A percentile compares a stretch with the other conserved stretches of the same genome.
Evolutionary conservation across 208 protist species (phyloP).

Genomic region (Crithidia fasciculata): DNA sequence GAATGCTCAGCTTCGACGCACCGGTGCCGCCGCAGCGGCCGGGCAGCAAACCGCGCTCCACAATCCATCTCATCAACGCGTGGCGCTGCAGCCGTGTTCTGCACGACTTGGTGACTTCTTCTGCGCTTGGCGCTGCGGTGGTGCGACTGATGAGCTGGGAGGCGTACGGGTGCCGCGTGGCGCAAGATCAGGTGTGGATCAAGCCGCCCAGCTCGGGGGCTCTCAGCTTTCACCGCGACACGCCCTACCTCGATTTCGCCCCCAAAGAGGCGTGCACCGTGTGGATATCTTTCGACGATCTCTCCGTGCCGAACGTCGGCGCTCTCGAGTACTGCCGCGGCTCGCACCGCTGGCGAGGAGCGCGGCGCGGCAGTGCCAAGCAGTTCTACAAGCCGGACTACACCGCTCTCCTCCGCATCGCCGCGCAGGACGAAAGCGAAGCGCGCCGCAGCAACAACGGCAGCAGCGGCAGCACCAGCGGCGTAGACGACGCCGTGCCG

Average conservation of each 20-base stretch:
- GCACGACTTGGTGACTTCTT: constrained; percentile 22
- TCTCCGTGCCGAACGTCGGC: constrained; percentile 23
- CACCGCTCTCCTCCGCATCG: constrained; percentile 34
- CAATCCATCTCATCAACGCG: constrained; percentile 42
- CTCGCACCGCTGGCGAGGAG: constrained; percentile 37
- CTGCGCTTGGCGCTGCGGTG: constrained; percentile 22
- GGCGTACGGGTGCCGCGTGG: constrained; percentile 36
- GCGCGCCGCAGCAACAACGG: background rate
- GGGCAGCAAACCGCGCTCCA: constrained; percentile 14
- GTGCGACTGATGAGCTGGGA: constrained; percentile 42
- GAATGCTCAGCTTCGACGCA: background rate
- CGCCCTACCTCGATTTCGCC: constrained; percentile 46
- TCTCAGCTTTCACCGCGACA: constrained; percentile 58
- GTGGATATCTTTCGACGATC: constrained; percentile 44
- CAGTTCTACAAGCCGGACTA: constrained; percentile 56
- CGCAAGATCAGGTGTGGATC: constrained; percentile 54
- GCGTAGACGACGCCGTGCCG: background rate
- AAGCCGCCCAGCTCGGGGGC: constrained; percentile 41
- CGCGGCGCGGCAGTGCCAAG: constrained; percentile 38
- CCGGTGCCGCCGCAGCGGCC: background rate
- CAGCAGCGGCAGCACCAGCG: background rate
- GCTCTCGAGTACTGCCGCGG: constrained; percentile 52
- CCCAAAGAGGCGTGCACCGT: constrained; percentile 53
- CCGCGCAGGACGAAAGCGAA: constrained; percentile 31
- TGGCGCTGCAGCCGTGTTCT: constrained; percentile 28